Base-by-base conservation (phyloP, 805 yeast genomes). In the Metschnikowia hibisci region DNA sequence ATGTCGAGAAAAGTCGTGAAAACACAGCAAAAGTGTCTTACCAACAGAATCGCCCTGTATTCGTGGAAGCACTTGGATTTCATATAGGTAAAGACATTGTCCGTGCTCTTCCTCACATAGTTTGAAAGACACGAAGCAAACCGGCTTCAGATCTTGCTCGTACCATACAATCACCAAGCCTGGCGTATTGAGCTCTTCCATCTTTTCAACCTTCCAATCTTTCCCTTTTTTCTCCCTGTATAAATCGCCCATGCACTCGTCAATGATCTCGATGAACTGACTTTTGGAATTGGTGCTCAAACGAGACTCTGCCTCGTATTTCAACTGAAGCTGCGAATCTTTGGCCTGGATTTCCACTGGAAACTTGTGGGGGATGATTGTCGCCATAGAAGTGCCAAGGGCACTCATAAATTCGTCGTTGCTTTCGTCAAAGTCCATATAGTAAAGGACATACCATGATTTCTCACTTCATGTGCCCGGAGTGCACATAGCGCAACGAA, bases 61-160 rank as follows among this genome's bases (percentile, higher is more conserved):
- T 9, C 37, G 12, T 1, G 65, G 63, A 2, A 44, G 25, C 0
- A 80, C 57, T 42, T 81, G 86, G 29, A 81, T 74, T 53, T 81
- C 86, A 50, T 77, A 81, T 8, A 81, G 61, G 50, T 80, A 81
- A 7, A 80, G 43, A 12, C 64, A 57, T 6, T 53, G 47, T 4
- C 51, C 48, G 8, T 58, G 69, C 23, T 63, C 61, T 39, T 76
- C 79, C 7, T 48, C 27, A 0, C 76, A 71, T n/a, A 74, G 41
- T 48, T 69, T 67, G 41, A 77, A 55, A 1, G 82, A 76, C 10
- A 77, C 33, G 47, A 79, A 78, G 1, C 72, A 80, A 1, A 71
- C 30, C 6, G 49, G 32, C 2, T 37, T 43, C 2, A 44, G 41
- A 4, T 39, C 42, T 4, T 12, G 9, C 15, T 41, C 39, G 29